A percentile compares a stretch with the other conserved stretches of the same genome.
Evolutionary conservation across 1,284 basidiomycete species (phyloP).

Genomic region (Malassezia psittaci): DNA sequence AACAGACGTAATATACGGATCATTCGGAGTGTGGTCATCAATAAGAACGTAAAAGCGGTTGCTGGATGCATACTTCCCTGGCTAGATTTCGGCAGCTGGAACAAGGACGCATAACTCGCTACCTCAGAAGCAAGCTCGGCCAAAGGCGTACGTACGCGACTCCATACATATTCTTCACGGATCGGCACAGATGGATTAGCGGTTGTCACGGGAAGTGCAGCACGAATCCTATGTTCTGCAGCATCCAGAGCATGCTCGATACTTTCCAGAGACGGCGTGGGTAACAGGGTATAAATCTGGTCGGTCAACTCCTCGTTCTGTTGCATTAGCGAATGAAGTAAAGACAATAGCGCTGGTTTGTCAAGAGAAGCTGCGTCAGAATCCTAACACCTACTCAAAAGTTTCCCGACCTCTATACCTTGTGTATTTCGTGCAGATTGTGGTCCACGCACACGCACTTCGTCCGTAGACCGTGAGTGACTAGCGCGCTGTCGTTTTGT

Average conservation of each 20-base stretch:
- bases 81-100: conserved; percentile 15
- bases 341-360: conserved; percentile 31
- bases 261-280: conserved; percentile 26
- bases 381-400: conserved; percentile 18
- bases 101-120: conserved; percentile 29
- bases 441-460: background rate
- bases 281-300: conserved; percentile 34
- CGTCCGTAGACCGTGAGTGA: background rate
- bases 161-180: conserved; percentile 37
- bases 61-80: conserved; percentile 24
- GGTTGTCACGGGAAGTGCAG: conserved; percentile 23
- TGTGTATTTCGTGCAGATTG: conserved; percentile 8
- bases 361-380: conserved; percentile 30
- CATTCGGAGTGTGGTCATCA: conserved; percentile 27
- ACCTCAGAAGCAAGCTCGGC: conserved; percentile 29
- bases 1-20: conserved; percentile 28
- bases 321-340: conserved; percentile 28
- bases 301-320: conserved; percentile 26
- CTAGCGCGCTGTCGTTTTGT: conserved; percentile 9
- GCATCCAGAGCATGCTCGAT: conserved; percentile 13
- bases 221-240: conserved; percentile 14
- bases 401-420: conserved; percentile 32
- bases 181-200: conserved; percentile 17
- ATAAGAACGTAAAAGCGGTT: conserved; percentile 33
- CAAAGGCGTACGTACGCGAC: conserved; percentile 26